Percentiles rank a stretch among this genome's conserved stretches.
phyloP scores from a whole-genome alignment of 2,329 filamentous ascomycete species.

The Cadophora luteo-olivacea region DNA sequence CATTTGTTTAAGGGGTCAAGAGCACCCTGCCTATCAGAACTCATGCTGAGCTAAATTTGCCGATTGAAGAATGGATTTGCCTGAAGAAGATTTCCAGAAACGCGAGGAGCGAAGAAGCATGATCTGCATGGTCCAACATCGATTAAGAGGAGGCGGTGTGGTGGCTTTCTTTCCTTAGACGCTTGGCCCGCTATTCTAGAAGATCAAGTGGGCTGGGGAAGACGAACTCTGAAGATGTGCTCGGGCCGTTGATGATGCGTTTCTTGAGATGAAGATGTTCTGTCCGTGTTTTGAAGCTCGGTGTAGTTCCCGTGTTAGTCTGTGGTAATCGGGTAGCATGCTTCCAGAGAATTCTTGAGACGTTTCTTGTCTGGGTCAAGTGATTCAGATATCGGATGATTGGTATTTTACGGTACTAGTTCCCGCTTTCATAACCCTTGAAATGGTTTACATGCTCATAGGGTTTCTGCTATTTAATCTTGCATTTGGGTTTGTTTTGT shows the following conservation, averaged over 20 bases:
- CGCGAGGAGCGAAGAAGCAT: not conserved
- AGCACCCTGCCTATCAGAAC: not conserved
- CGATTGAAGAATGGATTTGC: not conserved
- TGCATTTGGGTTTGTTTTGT: not conserved
- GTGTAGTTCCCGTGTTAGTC: not conserved
- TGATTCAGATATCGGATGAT: not conserved
- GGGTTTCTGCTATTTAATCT: not conserved
- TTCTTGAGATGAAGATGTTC: not conserved
- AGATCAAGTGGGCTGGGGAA: not conserved
- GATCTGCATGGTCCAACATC: not conserved
- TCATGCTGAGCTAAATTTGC: not conserved
- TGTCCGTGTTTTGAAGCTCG: not conserved
- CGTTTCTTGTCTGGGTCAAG: not conserved
- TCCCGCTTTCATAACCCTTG: not conserved
- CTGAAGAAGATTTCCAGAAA: not conserved
- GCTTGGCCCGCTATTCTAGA: not conserved
- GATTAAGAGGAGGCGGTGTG: not conserved
- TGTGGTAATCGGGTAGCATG: not conserved
- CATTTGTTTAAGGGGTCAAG: not conserved
- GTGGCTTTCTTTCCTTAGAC: not conserved
- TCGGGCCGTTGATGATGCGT: constrained; percentile 1
- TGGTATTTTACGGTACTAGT: not conserved
- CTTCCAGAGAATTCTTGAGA: constrained; percentile 12
- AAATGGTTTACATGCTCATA: not conserved
- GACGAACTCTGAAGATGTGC: not conserved